A percentile compares a stretch with the other conserved stretches of the same genome.
These are phyloP conservation scores for Elymus sibiricus DNA, from an alignment of 176 grass and related monocot species.

Conservation along the genomic window DNA sequence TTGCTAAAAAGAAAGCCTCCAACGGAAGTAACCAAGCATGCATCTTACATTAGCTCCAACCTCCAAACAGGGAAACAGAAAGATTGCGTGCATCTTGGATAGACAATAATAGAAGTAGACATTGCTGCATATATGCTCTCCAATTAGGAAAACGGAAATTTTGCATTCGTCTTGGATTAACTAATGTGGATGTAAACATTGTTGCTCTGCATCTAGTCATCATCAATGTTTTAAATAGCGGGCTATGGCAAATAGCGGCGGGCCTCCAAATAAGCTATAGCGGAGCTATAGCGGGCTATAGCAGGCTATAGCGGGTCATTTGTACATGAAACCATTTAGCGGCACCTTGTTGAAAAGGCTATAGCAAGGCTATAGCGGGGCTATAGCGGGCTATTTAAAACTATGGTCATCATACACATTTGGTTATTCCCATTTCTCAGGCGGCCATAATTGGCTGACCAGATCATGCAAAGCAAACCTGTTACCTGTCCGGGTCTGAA, in stretches of 20 bases:
- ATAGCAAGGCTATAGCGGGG: no score
- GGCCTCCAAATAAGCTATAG: no score
- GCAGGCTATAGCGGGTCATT: no score
- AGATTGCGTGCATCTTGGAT: not conserved
- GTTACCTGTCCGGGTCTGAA: not conserved
- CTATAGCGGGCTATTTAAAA: no score
- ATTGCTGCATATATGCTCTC: no score
- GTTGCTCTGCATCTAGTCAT: not conserved
- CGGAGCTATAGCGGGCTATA: no score
- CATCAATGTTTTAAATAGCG: no score
- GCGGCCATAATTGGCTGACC: constrained; percentile 9
- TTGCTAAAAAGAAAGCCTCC: no score
- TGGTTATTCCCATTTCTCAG: constrained; percentile 13
- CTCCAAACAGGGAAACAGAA: not conserved
- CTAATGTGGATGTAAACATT: not conserved
- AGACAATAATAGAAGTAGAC: not conserved
- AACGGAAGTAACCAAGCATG: not conserved
- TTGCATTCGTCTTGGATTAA: not conserved
- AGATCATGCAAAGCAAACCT: constrained; percentile 33
- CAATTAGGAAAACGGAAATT: not conserved
- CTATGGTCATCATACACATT: not conserved
- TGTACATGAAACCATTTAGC: no score
- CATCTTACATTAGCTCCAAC: not conserved
- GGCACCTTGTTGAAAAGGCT: no score
- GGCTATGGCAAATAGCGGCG: no score